Evolutionary conservation across 805 yeast species (phyloP), one percentile per base, ranked within the genome.

Genomic region (Nakazawaea pomicola): DNA sequence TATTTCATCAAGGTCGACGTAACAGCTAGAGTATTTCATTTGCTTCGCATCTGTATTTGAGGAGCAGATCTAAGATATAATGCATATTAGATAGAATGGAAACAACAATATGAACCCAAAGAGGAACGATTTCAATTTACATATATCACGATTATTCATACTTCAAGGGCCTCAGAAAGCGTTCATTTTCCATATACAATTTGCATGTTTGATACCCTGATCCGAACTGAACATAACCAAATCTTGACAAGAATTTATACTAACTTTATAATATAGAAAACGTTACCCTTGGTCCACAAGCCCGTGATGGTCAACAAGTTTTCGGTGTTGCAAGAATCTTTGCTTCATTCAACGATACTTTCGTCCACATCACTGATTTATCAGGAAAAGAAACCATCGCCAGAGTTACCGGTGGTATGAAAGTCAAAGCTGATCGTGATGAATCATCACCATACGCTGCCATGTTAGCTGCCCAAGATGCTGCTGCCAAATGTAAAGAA

Each of bases 381-480:
- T 87, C 98, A 64, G 99, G 99, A 76, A 93, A 91, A 76, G 99
- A 95, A 79, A 93, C 99, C 77, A 91, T 93, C 68, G 83, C 96
- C 79, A 89, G 98, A 79, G 96, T 93, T 62, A 93, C 99, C 67
- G 99, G 99, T 82, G 99, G 99, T 77, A 93, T 93, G 99, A 93
- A 93, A 83, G 99, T 93, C 74, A 93, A 93, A 83, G 99, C 99
- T 65, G 99, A 93, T 80, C 88, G 98, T 80, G 99, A 95, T 72
- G 99, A 93, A 83, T 91, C 98, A 52, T 87, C 99, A 58, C 99
- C 99, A 73, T 93, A 93, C 85, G 99, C 99, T 68, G 99, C 97
- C 67, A 93, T 93, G 99, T 85, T 93, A 80, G 99, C 99, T 70
- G 97, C 99, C 58, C 99, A 93, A 80, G 99, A 95, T 68, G 99